Evolutionary conservation across 2,329 filamentous ascomycete genomes (phyloP), one percentile per base, ranked within the genome.

Genomic region (Claviceps pusilla): DNA sequence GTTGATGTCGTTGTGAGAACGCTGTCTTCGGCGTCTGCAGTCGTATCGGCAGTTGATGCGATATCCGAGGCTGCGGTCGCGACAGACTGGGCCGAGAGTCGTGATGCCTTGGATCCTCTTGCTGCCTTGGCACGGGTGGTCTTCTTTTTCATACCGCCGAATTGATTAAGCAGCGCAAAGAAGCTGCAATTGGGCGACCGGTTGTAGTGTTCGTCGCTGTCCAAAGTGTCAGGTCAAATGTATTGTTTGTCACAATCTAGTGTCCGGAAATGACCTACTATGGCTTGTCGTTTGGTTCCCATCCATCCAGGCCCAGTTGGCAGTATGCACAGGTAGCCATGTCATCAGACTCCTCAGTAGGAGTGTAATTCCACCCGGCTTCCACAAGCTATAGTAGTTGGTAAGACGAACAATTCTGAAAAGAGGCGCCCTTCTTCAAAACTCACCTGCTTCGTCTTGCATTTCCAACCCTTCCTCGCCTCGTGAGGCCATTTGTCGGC

Each of bases 291-390:
- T 84, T 83, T 1, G 86, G 84, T 65, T 97, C 93, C 93, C 94
- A 98, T 7, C 89, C 89, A 67, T 97, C 91, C 11, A 98, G 77
- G 11, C 86, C 89, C 16, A 97, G 72, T 55, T 86, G 82, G 71
- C 93, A 98, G 70, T 97, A 96, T 33, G 87, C 78, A 66, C 93
- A 98, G 11, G 86, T 93, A 10, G 88, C 87, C 71, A 91, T 87
- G 67, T 98, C 93, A 59, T 93, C 84, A 12, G 83, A 88, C 47
- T 91, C 89, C 47, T 80, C 72, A 6, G 82, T 87, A 0, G 93
- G 90, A 29, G 89, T 94, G 69, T 90, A 96, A 65, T 86, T 89
- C 90, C 91, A 98, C 11, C 93, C 93, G 33, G 89, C 87, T 59
- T 91, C 87, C 39, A 88, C 88, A 73, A 97, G 83, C 83, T 93